These are phyloP conservation scores for Aspergillus sp. DNA, from an alignment of 2,329 filamentous ascomycete genomes.

Conservation along the genomic window DNA sequence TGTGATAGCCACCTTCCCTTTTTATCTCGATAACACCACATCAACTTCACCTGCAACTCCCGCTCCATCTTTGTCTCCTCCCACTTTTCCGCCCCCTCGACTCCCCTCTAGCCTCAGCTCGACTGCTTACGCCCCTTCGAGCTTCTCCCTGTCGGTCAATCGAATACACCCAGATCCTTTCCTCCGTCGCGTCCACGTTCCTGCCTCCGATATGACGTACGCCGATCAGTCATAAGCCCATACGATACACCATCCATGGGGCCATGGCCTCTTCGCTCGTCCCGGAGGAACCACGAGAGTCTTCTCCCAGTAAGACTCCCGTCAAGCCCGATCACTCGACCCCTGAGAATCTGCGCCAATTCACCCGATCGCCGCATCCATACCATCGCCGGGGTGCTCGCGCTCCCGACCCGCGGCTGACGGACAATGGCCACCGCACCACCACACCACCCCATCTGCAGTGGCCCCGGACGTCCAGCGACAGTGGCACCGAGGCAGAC, in stretches of 20 bases:
- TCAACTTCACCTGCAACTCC: not conserved
- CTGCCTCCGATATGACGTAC: slow-evolving; percentile 29
- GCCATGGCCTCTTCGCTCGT: slow-evolving; percentile 32
- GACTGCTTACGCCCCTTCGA: not conserved
- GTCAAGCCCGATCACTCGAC: slow-evolving; percentile 15
- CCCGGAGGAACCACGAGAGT: slow-evolving; percentile 28
- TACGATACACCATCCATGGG: slow-evolving; percentile 21
- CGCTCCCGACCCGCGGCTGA: slow-evolving; percentile 53
- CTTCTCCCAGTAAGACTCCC: slow-evolving; percentile 19
- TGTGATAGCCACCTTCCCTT: not conserved
- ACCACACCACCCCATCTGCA: slow-evolving; percentile 35
- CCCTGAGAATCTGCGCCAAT: slow-evolving; percentile 43
- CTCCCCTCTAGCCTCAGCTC: not conserved
- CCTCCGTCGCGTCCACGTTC: slow-evolving; percentile 6
- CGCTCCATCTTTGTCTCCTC: not conserved
- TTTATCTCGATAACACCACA: not conserved
- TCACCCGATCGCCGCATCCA: slow-evolving; percentile 66
- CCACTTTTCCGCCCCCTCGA: not conserved
- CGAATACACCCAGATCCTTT: not conserved
- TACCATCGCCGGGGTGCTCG: slow-evolving; percentile 62
- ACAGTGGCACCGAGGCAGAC: slow-evolving; percentile 92
- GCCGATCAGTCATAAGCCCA: slow-evolving; percentile 19
- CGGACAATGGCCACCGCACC: slow-evolving; percentile 33
- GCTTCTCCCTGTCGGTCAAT: not conserved
- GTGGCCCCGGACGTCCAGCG: slow-evolving; percentile 66